These are phyloP conservation scores for Zelonia costaricensis DNA, from an alignment of 208 protist species.

Conservation along the genomic window DNA sequence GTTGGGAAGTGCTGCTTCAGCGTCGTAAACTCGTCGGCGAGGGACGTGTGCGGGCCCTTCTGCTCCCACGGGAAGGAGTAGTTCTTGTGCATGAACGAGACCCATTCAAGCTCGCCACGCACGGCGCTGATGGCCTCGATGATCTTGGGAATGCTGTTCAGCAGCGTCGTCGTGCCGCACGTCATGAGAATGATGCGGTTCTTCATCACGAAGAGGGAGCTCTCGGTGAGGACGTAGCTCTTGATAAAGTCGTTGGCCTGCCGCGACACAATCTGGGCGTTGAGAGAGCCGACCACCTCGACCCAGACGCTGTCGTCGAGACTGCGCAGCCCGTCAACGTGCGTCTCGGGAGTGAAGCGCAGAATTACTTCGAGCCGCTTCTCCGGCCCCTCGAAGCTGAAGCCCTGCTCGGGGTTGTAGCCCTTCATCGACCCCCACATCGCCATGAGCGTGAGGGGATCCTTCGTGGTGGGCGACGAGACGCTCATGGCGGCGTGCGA, in stretches of 20 bases:
- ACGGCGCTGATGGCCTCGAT: conserved; percentile 79
- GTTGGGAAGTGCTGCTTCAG: conserved; percentile 83
- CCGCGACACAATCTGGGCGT: conserved; percentile 87
- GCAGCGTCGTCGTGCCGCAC: conserved; percentile 93
- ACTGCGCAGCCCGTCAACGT: conserved; percentile 65
- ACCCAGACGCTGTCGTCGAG: conserved; percentile 74
- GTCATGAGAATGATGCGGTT: conserved; percentile 93
- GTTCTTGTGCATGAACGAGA: conserved; percentile 94
- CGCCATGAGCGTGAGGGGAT: conserved; percentile 86
- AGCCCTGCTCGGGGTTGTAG: conserved; percentile 73
- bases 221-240: conserved; percentile 94
- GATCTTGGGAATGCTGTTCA: conserved; percentile 86
- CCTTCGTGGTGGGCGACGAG: conserved; percentile 50
- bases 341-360: conserved; percentile 63
- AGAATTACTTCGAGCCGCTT: conserved; percentile 91
- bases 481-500: conserved; percentile 13
- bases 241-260: conserved; percentile 84
- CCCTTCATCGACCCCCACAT: conserved; percentile 87
- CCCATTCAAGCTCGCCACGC: conserved; percentile 84
- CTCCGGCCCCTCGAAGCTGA: conserved; percentile 93
- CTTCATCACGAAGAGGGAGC: conserved; percentile 93
- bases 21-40: conserved; percentile 76
- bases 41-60: conserved; percentile 81
- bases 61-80: conserved; percentile 93
- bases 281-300: conserved; percentile 67